Evolutionary conservation across 257 asterid genomes (phyloP).

Genomic region (Fraxinus excelsior): DNA sequence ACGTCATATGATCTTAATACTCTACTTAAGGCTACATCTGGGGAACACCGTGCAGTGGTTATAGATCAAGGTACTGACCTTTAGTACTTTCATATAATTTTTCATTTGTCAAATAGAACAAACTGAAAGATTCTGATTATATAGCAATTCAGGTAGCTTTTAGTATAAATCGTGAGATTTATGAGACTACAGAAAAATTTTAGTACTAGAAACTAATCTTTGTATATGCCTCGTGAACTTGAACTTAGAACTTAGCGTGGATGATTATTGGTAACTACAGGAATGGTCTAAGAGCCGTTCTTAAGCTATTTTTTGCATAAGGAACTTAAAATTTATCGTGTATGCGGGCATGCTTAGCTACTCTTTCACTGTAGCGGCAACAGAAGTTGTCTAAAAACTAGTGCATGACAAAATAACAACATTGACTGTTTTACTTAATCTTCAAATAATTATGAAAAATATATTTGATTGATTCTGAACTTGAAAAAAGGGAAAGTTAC

Average conservation of each 20-base stretch:
- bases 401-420: not conserved
- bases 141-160: not conserved
- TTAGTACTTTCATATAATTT: not conserved
- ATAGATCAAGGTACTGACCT: constrained; percentile 72
- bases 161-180: not conserved
- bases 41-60: constrained; percentile 94
- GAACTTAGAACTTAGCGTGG: not conserved
- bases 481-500: not conserved
- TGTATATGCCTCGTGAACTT: not conserved
- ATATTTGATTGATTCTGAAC: not conserved
- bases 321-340: not conserved
- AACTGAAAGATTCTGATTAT: not conserved
- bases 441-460: not conserved
- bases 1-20: constrained; percentile 95
- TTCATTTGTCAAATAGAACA: constrained; percentile 1
- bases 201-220: not conserved
- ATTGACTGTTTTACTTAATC: not conserved
- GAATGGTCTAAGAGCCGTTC: not conserved
- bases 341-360: not conserved
- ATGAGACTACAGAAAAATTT: not conserved
- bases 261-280: not conserved
- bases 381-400: not conserved
- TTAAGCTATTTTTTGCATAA: not conserved
- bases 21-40: constrained; percentile 91
- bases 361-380: not conserved